These are phyloP conservation scores for Dactylella cylindrospora DNA, from an alignment of 2,329 filamentous ascomycete genomes.

Conservation along the genomic window DNA sequence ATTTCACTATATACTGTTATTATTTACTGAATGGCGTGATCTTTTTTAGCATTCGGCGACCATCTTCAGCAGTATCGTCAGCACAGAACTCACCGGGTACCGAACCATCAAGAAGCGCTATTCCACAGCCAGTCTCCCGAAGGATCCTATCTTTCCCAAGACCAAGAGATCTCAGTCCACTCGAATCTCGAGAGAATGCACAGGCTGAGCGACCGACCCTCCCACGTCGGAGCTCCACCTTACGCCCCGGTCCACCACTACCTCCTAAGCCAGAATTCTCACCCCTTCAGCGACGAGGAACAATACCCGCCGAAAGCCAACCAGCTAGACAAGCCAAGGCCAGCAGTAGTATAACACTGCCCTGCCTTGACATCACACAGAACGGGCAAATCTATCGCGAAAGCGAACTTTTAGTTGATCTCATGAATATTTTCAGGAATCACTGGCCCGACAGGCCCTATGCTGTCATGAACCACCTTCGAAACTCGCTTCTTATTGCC, in stretches of 20 bases:
- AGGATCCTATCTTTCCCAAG: too few species aligned
- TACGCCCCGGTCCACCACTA: constrained; percentile 11
- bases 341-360: constrained; percentile 18
- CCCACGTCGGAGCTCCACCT: constrained; percentile 13
- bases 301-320: constrained; percentile 26
- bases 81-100: too few species aligned
- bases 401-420: constrained; percentile 28
- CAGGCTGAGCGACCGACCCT: too few species aligned
- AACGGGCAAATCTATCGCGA: constrained; percentile 29
- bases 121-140: too few species aligned
- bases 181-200: too few species aligned
- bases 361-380: constrained; percentile 33
- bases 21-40: too few species aligned
- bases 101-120: too few species aligned
- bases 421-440: constrained; percentile 27
- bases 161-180: too few species aligned
- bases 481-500: constrained; percentile 26
- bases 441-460: constrained; percentile 39
- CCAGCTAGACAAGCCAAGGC: constrained; percentile 14
- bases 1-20: too few species aligned
- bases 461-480: constrained; percentile 40
- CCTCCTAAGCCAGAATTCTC: constrained; percentile 35
- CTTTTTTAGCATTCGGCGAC: too few species aligned
- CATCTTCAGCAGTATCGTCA: too few species aligned
- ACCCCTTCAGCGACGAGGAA: constrained; percentile 28